These are phyloP conservation scores for Dissophora ornata DNA, from an alignment of 192 early-diverging fungal species.

Conservation along the genomic window DNA sequence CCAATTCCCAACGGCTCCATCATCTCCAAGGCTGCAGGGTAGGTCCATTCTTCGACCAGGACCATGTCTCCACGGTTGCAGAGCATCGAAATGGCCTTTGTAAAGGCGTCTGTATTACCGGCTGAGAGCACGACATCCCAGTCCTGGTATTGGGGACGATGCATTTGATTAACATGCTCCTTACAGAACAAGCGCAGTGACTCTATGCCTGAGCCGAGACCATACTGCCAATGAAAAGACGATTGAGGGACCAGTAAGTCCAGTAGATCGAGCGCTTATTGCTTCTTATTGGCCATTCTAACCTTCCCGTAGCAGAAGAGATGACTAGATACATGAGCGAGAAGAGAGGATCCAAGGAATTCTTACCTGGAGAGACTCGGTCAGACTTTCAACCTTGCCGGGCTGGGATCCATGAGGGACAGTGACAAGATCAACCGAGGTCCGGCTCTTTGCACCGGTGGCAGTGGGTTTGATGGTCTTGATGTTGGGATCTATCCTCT, in stretches of 20 bases:
- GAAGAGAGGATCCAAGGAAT: too few relatives aligned
- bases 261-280: too few relatives aligned
- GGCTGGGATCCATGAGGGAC: constrained; percentile 46
- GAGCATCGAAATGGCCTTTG: constrained; percentile 68
- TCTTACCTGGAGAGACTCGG: constrained; percentile 46
- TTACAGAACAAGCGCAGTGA: constrained; percentile 58
- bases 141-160: constrained; percentile 65
- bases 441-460: not conserved
- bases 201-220: constrained; percentile 61
- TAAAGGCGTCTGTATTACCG: constrained; percentile 72
- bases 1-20: constrained; percentile 62
- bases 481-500: constrained; percentile 41
- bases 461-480: not conserved
- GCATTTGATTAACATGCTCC: constrained; percentile 61
- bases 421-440: constrained; percentile 60
- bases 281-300: too few relatives aligned
- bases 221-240: constrained; percentile 56
- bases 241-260: too few relatives aligned
- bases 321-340: too few relatives aligned
- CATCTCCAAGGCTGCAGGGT: constrained; percentile 68
- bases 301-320: too few relatives aligned
- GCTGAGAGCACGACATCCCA: constrained; percentile 73
- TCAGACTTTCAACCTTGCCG: constrained; percentile 40
- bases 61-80: constrained; percentile 67
- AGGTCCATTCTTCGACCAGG: constrained; percentile 74